Base-by-base conservation (phyloP, 2,329 filamentous ascomycete species). In the Aureobasidium musti region DNA sequence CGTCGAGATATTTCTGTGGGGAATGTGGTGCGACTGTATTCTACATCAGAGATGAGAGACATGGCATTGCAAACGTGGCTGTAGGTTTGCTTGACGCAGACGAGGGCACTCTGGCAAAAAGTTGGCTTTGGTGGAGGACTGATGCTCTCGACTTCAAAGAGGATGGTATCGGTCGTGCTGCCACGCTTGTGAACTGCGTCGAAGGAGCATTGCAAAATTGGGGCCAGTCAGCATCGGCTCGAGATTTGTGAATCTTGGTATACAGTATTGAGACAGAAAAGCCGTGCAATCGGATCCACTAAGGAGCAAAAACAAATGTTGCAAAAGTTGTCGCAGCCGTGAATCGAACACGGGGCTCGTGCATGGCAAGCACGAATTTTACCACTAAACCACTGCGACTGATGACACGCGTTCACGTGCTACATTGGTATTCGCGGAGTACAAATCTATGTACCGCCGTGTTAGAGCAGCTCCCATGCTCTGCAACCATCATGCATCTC, bases 21-120 rank as follows among this genome's bases (percentile, higher is more conserved):
- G 72, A 65, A 0, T 91, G 89, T 72, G 88, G 88, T 1, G 87
- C 89, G 0, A 87, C 83, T 0, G 80, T 87, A 3, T 90, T 89
- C 71, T 90, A 85, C 83, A 82, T 85, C 70, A 82, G 82, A 63
- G 76, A 79, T 4, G 77, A 79, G 68, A 78, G 87, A 45, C 80
- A 83, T 0, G 80, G 81, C 4, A 73, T 90, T 21, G 79, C 90
- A 19, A 87, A 91, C 74, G 82, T 91, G 10, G 89, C 86, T 68
- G 82, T 84, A 10, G 88, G 88, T 0, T 47, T 75, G n/a, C 72
- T 90, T 5, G 77, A 79, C 49, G 81, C 81, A 0, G 67, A 73
- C 0, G 80, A 82, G 50, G 86, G 86, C 0, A 82, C 82, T 0
- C 80, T 84, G 68, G 86, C 83, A 3, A 83, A 86, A 72, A 74